Percentiles rank a stretch among this genome's conserved stretches.
These are phyloP conservation scores for Medicago lupulina DNA, from an alignment of 306 rosid genomes.

Conservation along the genomic window DNA sequence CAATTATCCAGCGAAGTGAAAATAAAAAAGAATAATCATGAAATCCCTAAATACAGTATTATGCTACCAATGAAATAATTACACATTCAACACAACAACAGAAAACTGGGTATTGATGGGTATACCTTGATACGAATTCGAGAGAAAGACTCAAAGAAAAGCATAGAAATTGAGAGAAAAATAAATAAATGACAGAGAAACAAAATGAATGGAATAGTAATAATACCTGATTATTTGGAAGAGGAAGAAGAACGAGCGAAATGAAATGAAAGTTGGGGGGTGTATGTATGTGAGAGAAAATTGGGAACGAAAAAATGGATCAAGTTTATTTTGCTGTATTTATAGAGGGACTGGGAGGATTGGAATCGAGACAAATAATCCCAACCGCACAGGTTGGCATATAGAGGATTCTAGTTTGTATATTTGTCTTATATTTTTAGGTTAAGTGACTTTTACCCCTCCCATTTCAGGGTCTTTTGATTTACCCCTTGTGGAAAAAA, in stretches of 20 bases:
- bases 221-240: conserved; percentile 22
- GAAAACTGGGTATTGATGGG: not conserved
- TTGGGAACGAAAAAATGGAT: not conserved
- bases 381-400: not conserved
- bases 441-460: too few species aligned
- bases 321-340: conserved; percentile 10
- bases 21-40: conserved; percentile 4
- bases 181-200: not conserved
- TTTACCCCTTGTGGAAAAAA: too few species aligned
- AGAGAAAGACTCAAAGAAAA: not conserved
- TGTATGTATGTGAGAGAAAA: conserved; percentile 22
- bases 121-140: not conserved
- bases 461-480: too few species aligned
- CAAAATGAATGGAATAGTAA: not conserved
- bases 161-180: not conserved
- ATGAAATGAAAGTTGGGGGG: not conserved
- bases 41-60: not conserved
- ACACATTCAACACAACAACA: not conserved
- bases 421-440: too few species aligned
- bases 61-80: not conserved
- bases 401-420: too few species aligned
- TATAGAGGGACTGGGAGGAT: conserved; percentile 19
- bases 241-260: not conserved
- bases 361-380: conserved; percentile 38
- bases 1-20: not conserved